phyloP scores from a whole-genome alignment of 2,329 filamentous ascomycete species.

The Fusarium sarcochroum region DNA sequence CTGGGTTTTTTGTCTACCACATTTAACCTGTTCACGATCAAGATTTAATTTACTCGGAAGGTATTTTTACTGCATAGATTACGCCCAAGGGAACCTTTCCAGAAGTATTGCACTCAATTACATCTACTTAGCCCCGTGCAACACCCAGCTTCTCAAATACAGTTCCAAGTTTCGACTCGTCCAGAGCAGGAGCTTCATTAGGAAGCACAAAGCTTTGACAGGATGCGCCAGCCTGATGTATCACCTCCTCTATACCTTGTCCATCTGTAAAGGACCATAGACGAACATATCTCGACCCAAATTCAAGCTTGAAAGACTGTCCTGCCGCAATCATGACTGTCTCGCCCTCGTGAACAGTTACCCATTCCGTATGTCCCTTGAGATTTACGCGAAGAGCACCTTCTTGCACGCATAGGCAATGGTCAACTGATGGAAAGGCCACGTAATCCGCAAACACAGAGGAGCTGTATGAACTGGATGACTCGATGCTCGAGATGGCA shows the following conservation, averaged over 20 bases:
- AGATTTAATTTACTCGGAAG: background rate
- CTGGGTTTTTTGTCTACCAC: too few species aligned
- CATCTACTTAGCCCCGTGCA: background rate
- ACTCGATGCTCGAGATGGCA: slow-evolving; percentile 67
- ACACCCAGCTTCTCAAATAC: slow-evolving; percentile 8
- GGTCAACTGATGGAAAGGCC: slow-evolving; percentile 63
- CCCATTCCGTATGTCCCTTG: slow-evolving; percentile 39
- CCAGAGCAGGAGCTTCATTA: slow-evolving; percentile 43
- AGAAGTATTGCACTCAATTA: background rate
- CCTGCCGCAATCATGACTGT: slow-evolving; percentile 64
- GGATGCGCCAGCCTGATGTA: slow-evolving; percentile 55
- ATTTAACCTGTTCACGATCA: too few species aligned
- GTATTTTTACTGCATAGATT: background rate
- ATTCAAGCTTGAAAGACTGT: slow-evolving; percentile 60
- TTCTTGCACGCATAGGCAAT: slow-evolving; percentile 65
- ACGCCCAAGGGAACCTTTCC: too few species aligned
- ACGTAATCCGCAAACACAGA: slow-evolving; percentile 56
- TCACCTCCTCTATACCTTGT: slow-evolving; percentile 62
- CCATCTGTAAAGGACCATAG: slow-evolving; percentile 65
- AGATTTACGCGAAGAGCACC: slow-evolving; percentile 60
- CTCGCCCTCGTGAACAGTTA: slow-evolving; percentile 58
- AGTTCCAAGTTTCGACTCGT: slow-evolving; percentile 1
- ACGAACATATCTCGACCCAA: slow-evolving; percentile 62
- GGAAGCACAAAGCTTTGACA: slow-evolving; percentile 56
- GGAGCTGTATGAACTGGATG: slow-evolving; percentile 54